Evolutionary conservation across 805 yeast species (phyloP).

Genomic region (Pichia californica): DNA sequence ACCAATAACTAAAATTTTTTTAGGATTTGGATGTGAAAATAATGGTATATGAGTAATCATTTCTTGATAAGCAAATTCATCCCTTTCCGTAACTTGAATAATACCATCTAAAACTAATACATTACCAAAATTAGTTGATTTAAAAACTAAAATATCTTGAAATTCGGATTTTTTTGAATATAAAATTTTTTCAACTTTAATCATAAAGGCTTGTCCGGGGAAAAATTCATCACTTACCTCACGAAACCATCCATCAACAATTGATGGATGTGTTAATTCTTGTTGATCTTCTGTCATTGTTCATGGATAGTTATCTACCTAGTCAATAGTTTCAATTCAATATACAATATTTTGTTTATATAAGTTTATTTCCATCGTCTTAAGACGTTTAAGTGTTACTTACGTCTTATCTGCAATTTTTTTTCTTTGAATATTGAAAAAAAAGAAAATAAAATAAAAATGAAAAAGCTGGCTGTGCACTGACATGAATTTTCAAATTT

Average conservation of each 20-base stretch:
- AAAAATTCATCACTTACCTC: constrained; percentile 65
- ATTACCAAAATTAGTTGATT: constrained; percentile 72
- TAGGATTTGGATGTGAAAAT: constrained; percentile 70
- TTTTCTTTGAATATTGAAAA: too few species aligned
- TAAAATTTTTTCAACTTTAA: constrained; percentile 58
- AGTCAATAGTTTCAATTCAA: too few species aligned
- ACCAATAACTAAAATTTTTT: constrained; percentile 77
- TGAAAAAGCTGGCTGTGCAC: too few species aligned
- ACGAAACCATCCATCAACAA: constrained; percentile 73
- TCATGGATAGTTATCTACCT: too few species aligned
- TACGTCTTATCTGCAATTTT: too few species aligned
- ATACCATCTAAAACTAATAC: constrained; percentile 87
- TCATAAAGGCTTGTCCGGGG: constrained; percentile 81
- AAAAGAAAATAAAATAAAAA: too few species aligned
- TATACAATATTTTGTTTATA: too few species aligned
- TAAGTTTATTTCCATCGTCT: too few species aligned
- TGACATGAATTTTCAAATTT: too few species aligned
- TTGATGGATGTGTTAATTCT: constrained; percentile 38
- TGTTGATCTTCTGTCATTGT: neutral
- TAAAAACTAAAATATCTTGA: constrained; percentile 79
- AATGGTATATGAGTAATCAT: constrained; percentile 81
- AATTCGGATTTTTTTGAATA: constrained; percentile 61
- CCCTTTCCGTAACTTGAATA: constrained; percentile 85
- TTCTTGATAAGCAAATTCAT: constrained; percentile 92
- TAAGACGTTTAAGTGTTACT: too few species aligned